phyloP scores from a whole-genome alignment of 2,329 filamentous ascomycete species.

The Fusarium verrucosum region DNA sequence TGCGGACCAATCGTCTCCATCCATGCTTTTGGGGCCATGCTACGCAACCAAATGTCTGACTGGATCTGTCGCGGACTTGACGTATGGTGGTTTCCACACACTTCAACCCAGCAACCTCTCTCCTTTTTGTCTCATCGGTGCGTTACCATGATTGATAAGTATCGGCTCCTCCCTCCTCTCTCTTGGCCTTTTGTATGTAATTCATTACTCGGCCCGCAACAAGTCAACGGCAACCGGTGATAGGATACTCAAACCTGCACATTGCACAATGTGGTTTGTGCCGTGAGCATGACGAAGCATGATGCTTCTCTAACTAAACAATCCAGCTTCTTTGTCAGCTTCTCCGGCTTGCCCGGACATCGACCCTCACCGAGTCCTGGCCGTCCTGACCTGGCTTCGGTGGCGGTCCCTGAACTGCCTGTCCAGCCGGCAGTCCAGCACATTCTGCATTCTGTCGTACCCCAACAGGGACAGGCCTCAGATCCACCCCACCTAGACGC shows the following conservation, averaged over 20 bases:
- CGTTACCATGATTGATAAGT: constrained; percentile 22
- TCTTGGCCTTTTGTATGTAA: not conserved
- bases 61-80: constrained; percentile 32
- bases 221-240: not conserved
- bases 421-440: not conserved
- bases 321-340: constrained; percentile 33
- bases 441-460: constrained; percentile 10
- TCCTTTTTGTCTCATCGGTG: constrained; percentile 14
- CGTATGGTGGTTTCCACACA: constrained; percentile 36
- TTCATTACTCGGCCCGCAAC: constrained; percentile 5
- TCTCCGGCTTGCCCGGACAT: constrained; percentile 38
- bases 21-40: constrained; percentile 24
- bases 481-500: constrained; percentile 30
- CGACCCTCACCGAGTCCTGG: constrained; percentile 40
- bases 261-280: constrained; percentile 14
- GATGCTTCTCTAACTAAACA: constrained; percentile 31
- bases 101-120: constrained; percentile 3
- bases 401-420: constrained; percentile 31
- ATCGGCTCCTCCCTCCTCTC: constrained; percentile 9
- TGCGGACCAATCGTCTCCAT: constrained; percentile 24
- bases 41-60: constrained; percentile 20
- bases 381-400: constrained; percentile 32
- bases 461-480: constrained; percentile 40
- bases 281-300: constrained; percentile 40
- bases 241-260: constrained; percentile 3